Conservation (phyloP, 345 rosid species). For the Syzygium oleosum region DNA sequence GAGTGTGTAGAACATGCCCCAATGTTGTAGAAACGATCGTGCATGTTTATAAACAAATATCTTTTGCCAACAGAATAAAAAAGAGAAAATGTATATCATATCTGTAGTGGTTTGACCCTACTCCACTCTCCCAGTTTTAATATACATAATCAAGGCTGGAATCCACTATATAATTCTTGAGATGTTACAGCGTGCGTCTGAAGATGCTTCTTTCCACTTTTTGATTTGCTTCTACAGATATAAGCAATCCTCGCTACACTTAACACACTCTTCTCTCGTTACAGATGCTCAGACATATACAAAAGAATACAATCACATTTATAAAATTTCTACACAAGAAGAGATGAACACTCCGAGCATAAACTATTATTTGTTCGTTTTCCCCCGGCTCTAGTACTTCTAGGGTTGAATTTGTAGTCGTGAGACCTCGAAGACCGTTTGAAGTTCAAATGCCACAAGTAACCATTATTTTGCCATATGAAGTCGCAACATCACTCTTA, state of each 20-base stretch:
- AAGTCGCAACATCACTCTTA: not conserved
- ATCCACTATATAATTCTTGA: not conserved
- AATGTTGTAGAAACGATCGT: not conserved
- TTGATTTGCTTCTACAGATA: not conserved
- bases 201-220: not conserved
- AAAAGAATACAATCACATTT: not conserved
- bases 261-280: not conserved
- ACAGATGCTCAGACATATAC: no score
- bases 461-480: not conserved
- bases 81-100: no score
- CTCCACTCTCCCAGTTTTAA: no score
- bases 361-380: not conserved
- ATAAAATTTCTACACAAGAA: not conserved
- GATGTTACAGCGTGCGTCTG: not conserved
- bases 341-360: not conserved
- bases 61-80: not conserved
- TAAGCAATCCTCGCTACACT: not conserved
- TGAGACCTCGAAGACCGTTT: not conserved
- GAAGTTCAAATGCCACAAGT: not conserved
- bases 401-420: not conserved
- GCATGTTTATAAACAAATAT: not conserved
- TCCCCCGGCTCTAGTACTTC: not conserved
- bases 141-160: no score
- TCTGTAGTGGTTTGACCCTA: no score
- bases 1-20: not conserved